Conservation (phyloP, 2,329 filamentous ascomycete species). For the Sordariomycetes sp. region DNA sequence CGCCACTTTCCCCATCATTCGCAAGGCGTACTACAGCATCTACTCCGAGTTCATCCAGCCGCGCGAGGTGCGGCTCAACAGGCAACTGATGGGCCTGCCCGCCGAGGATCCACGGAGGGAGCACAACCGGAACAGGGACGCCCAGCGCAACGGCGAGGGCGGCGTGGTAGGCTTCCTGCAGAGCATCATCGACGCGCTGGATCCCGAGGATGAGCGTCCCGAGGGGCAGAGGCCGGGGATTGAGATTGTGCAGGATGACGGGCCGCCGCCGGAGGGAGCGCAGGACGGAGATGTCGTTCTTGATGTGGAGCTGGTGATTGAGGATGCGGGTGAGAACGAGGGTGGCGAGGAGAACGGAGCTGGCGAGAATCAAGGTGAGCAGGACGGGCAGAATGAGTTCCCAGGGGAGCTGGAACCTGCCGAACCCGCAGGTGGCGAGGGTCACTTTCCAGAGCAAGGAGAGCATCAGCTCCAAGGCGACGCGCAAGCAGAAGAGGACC, state of each 20-base stretch:
- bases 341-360: conserved; percentile 11
- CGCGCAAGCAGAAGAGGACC: conserved; percentile 1
- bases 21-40: conserved; percentile 33
- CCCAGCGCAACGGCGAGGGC: conserved; percentile 14
- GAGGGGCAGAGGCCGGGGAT: conserved; percentile 8
- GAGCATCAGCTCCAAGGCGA: conserved; percentile 7
- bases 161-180: conserved; percentile 25
- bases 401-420: not conserved
- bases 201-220: conserved; percentile 15
- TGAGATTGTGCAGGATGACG: conserved; percentile 4
- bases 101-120: conserved; percentile 11
- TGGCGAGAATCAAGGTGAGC: not conserved
- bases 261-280: conserved; percentile 12
- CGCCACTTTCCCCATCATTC: conserved; percentile 36
- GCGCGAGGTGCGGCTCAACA: conserved; percentile 39
- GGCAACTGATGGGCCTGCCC: conserved; percentile 31
- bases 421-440: not conserved
- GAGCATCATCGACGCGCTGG: conserved; percentile 24
- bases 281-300: not conserved
- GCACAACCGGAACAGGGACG: conserved; percentile 1
- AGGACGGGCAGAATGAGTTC: not conserved
- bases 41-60: conserved; percentile 35
- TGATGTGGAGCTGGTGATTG: not conserved
- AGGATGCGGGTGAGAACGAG: conserved; percentile 11
- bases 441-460: conserved; percentile 16